Base-by-base conservation (phyloP, 495 filamentous ascomycete genomes). In the Neurospora tetraspora region DNA sequence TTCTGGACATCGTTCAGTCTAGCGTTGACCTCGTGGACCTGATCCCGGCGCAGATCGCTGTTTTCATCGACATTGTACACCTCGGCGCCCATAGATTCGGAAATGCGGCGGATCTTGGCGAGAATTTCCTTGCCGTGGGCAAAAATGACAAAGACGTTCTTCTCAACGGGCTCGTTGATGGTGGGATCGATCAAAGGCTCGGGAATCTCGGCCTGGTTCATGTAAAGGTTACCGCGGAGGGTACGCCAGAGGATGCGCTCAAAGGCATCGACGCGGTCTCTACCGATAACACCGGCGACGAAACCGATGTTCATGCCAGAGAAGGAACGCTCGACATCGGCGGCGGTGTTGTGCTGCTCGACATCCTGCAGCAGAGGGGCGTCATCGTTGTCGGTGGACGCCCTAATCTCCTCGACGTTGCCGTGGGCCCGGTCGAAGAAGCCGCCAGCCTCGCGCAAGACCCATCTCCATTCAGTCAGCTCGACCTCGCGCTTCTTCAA, bases 91-190 rank as follows among this genome's bases (percentile, higher is more conserved):
- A 99, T 89, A 2, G 94, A 97, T 83, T 99, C 96, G 14, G 94
- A 97, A 71, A 99, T 98, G 86, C 97, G 98, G 76, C 96, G 89
- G 79, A 99, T 99, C 88, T 98, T 98, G 73, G 94, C 91, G 75
- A 99, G 89, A 77, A 99, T 96, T 81, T 97, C 95, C 81, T 97
- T 97, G 76, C 96, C 96, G 76, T 99, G 96, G 36, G 96, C 95
- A 78, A 99, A 99, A 79, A 99, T 98, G 73, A 99, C 94, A 77
- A 98, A 99, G 72, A 98, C 96, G 77, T 97, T 99, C 90, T 99
- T 99, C 82, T 90, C 89, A 74, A 96, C 86, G 68, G 91, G 86
- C 81, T 98, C 96, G 82, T 97, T 97, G 83, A 89, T 97, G 75
- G 88, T 84, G 31, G 96, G 96, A 81, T 99, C 93, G 80, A 96